phyloP scores from a whole-genome alignment of 805 yeast genomes.

The Saccharomycopsis oosterbeekiorum region DNA sequence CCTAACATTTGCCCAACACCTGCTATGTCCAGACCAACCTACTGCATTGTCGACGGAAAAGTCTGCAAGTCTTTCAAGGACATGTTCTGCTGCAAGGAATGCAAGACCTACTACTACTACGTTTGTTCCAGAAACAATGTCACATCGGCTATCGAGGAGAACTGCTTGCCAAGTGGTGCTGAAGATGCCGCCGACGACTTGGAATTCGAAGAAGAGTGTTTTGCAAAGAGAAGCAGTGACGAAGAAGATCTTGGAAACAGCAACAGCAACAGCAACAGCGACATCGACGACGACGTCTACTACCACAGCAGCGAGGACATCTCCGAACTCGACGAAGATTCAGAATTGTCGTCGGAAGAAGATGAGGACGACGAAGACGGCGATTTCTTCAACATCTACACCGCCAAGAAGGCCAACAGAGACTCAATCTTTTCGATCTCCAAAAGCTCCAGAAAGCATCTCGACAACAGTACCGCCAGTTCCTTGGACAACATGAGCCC shows the following conservation, averaged over 20 bases:
- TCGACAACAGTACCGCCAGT: slow-evolving; percentile 3
- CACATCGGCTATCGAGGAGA: background rate
- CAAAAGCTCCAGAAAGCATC: background rate
- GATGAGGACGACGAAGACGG: slow-evolving; percentile 13
- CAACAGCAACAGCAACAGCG: background rate
- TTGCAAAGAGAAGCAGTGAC: background rate
- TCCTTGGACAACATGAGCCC: slow-evolving; percentile 11
- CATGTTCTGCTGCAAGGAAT: slow-evolving; percentile 18
- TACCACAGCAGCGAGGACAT: background rate
- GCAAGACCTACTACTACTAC: slow-evolving; percentile 13
- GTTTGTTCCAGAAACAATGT: slow-evolving; percentile 2
- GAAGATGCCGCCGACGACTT: slow-evolving; percentile 1
- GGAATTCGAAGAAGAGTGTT: slow-evolving; percentile 1
- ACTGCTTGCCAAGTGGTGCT: background rate
- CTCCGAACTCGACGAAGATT: background rate
- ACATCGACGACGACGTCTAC: background rate
- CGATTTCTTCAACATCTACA: background rate
- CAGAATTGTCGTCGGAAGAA: slow-evolving; percentile 14
- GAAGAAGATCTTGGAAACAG: background rate
- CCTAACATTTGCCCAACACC: background rate
- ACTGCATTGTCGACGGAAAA: slow-evolving; percentile 19
- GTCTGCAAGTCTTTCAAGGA: slow-evolving; percentile 5
- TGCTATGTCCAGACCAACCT: slow-evolving; percentile 1
- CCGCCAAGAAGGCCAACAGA: background rate
- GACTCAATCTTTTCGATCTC: background rate